Evolutionary conservation across 306 rosid species (phyloP), one percentile per base, ranked within the genome.

Genomic region (Arachis hypogaea): DNA sequence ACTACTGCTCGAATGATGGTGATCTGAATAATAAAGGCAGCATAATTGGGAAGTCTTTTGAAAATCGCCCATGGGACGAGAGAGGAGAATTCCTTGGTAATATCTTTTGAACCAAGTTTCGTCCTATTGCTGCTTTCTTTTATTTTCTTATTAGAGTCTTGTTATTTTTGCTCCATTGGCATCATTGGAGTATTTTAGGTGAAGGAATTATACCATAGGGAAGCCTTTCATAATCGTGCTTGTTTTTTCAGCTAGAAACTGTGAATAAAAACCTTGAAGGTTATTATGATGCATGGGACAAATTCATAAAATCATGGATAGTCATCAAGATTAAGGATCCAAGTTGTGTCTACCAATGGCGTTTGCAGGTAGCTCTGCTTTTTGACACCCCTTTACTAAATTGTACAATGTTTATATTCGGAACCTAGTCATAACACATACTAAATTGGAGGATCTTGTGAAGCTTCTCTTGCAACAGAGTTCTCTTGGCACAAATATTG

Each of bases 241-340:
- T 70, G 63, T 59, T 51, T 79, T 61, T 44, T 69, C 92, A 89
- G 95, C 82, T 94, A 29, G 99, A 90, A 86, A 84, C 51, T 0
- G 84, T 92, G 66, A 94, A 94, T 81, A 84, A 85, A 80, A 88
- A 83, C 73, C 90, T 90, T 50, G 89, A 88, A 87, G 90, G 86
- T 11, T 94, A 94, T 70, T 90, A 89, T 54, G 90, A 92, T 65
- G 96, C 92, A 7, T 94, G 99, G 99, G 91, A 94, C 84, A 88
- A 88, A 81, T 94, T 78, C 84, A 61, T 94, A 28, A 79, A 87
- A 49, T 84, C 97, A 3, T 94, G 99, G 97, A 87, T 94, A 69
- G 86, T 92, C 67, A 92, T 94, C 84, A 81, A 92, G 89, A 92
- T 94, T 77, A 85, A 83, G 76, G 96, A 92, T 72, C 96, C 96